Percentiles rank a stretch among this genome's conserved stretches.
These are phyloP conservation scores for Leccinum boreale DNA, from an alignment of 768 basidiomycete genomes.

Conservation along the genomic window DNA sequence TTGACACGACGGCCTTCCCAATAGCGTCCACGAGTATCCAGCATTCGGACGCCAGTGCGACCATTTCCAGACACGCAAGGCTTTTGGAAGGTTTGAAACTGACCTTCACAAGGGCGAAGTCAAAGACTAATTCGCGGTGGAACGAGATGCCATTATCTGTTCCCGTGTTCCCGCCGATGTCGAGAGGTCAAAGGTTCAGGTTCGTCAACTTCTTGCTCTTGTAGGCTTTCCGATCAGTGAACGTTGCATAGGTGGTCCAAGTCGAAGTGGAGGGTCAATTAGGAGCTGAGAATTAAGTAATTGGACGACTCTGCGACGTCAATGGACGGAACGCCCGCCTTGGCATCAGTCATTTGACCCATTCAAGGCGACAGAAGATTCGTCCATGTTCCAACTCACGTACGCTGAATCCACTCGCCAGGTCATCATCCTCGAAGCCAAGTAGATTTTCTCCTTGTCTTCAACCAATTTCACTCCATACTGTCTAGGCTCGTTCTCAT, in stretches of 20 bases:
- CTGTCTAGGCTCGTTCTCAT: slow-evolving; percentile 38
- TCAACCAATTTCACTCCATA: slow-evolving; percentile 23
- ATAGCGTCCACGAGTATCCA: slow-evolving; percentile 23
- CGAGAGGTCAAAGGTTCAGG: slow-evolving; percentile 29
- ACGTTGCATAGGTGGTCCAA: too few species aligned
- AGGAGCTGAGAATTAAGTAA: too few species aligned
- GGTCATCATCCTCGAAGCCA: slow-evolving; percentile 22
- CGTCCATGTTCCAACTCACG: neutral
- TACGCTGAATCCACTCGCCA: too few species aligned
- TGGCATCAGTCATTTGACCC: neutral
- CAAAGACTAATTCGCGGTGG: slow-evolving; percentile 33
- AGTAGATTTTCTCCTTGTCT: slow-evolving; percentile 39
- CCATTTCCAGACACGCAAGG: slow-evolving; percentile 42
- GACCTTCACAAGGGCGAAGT: slow-evolving; percentile 6
- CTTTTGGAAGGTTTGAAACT: slow-evolving; percentile 50
- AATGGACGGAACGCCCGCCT: too few species aligned
- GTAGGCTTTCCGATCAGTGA: too few species aligned
- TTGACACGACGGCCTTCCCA: slow-evolving; percentile 27
- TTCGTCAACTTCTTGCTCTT: too few species aligned
- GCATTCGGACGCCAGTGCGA: slow-evolving; percentile 45
- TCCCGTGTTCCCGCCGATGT: slow-evolving; percentile 38
- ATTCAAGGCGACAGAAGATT: slow-evolving; percentile 13
- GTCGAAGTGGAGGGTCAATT: too few species aligned
- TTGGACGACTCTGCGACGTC: too few species aligned
- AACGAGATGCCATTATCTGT: slow-evolving; percentile 23